Percentiles rank a stretch among this genome's conserved stretches.
Evolutionary conservation across 2,329 filamentous ascomycete species (phyloP).

Genomic region (Verticillium dahliae): DNA sequence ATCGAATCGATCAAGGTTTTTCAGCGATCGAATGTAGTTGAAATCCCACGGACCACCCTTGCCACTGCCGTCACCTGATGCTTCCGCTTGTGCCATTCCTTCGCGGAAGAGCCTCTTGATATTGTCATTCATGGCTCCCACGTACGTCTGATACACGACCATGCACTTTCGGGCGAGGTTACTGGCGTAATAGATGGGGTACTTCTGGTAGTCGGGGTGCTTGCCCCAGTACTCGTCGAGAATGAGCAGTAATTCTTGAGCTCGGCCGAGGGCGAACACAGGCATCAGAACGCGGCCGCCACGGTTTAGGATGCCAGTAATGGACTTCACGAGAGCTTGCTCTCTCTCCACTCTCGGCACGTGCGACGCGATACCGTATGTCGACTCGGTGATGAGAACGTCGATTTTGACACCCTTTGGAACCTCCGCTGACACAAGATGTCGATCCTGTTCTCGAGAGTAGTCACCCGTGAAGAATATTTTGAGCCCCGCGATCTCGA

Average conservation of each 20-base stretch:
- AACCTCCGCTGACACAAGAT: conserved; percentile 89
- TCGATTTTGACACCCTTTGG: conserved; percentile 87
- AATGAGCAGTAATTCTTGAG: conserved; percentile 89
- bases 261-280: conserved; percentile 88
- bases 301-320: conserved; percentile 83
- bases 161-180: conserved; percentile 95
- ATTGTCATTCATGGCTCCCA: conserved; percentile 98
- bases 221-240: conserved; percentile 95
- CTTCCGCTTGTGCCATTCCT: conserved; percentile 84
- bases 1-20: conserved; percentile 91
- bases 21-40: conserved; percentile 84
- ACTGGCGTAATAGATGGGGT: conserved; percentile 95
- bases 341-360: conserved; percentile 87
- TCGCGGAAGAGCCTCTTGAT: conserved; percentile 94
- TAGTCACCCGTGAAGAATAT: conserved; percentile 98
- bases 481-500: conserved; percentile 94
- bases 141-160: conserved; percentile 97
- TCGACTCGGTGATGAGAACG: conserved; percentile 94
- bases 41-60: conserved; percentile 96
- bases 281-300: conserved; percentile 91
- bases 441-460: conserved; percentile 88
- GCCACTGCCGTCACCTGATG: conserved; percentile 63
- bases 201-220: conserved; percentile 80
- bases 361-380: conserved; percentile 92
- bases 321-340: conserved; percentile 89